Percentiles rank a stretch among this genome's conserved stretches.
phyloP scores from a whole-genome alignment of 495 filamentous ascomycete species.

The Hypoxylon lenormandii region DNA sequence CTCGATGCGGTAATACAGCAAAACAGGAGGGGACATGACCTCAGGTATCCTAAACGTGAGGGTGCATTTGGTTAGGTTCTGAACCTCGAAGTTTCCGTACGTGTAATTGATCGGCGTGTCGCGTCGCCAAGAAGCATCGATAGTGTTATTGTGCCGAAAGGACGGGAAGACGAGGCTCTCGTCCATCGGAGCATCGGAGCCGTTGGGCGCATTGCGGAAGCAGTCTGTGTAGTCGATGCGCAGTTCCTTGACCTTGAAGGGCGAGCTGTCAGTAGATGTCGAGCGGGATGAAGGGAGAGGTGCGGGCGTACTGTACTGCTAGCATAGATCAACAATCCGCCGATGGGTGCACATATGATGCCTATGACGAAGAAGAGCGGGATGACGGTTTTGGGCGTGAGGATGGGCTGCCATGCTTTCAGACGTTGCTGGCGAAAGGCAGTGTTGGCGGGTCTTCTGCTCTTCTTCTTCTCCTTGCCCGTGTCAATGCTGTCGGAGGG shows the following conservation, averaged over 20 bases:
- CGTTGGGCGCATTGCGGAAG: constrained; percentile 60
- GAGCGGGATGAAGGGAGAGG: background rate
- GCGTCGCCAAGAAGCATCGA: constrained; percentile 53
- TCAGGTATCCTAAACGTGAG: constrained; percentile 83
- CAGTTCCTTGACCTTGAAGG: constrained; percentile 83
- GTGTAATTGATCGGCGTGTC: constrained; percentile 35
- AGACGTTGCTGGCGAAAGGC: constrained; percentile 91
- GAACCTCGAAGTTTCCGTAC: constrained; percentile 37
- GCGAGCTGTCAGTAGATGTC: constrained; percentile 27
- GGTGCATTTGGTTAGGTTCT: constrained; percentile 64
- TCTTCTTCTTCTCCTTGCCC: constrained; percentile 80
- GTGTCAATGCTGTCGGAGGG: constrained; percentile 45
- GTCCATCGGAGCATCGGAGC: constrained; percentile 61
- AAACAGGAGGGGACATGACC: constrained; percentile 78
- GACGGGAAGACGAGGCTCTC: constrained; percentile 67
- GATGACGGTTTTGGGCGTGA: constrained; percentile 91
- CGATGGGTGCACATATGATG: constrained; percentile 87
- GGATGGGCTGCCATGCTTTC: constrained; percentile 96
- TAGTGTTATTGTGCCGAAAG: constrained; percentile 69
- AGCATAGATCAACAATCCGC: constrained; percentile 84
- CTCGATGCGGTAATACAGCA: constrained; percentile 92
- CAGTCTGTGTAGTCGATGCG: constrained; percentile 90
- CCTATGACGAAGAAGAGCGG: constrained; percentile 89
- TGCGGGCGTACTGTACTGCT: constrained; percentile 71
- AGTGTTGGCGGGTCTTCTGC: constrained; percentile 87